Conservation (phyloP, 176 grass and related monocot genomes). For the Avena insularis region DNA sequence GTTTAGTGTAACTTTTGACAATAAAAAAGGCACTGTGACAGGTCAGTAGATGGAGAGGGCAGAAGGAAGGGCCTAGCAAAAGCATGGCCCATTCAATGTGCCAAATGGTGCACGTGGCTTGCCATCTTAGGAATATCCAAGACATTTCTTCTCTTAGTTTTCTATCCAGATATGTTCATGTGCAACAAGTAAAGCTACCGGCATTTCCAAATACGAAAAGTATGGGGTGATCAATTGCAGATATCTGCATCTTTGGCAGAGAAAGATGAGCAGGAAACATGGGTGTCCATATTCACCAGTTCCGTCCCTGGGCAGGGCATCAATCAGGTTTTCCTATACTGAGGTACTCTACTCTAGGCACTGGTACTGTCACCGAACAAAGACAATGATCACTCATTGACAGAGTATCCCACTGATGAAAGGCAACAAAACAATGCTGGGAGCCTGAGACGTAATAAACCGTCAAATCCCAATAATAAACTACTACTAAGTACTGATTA, state of each 20-base stretch:
- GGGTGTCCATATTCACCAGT: neutral
- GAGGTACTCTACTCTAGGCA: neutral
- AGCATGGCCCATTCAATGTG: neutral
- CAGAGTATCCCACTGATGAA: neutral
- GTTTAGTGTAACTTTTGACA: neutral
- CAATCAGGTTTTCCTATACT: slow-evolving; percentile 9
- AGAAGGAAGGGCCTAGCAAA: neutral
- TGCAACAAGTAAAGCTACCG: neutral
- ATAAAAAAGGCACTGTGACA: neutral
- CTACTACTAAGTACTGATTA: neutral
- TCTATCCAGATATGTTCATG: neutral
- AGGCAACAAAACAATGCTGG: neutral
- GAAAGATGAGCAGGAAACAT: slow-evolving; percentile 10
- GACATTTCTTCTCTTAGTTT: neutral
- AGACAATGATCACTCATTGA: neutral
- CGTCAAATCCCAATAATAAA: neutral
- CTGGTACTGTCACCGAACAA: neutral
- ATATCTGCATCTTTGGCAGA: neutral
- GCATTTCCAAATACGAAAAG: slow-evolving; percentile 18
- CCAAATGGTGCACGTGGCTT: neutral
- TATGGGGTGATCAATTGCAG: neutral
- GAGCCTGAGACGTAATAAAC: neutral
- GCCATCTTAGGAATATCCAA: neutral
- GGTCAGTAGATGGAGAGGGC: neutral
- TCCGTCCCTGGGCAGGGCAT: neutral